Conservation (phyloP, 192 early-diverging fungal species). For the Pilaira anomala region DNA sequence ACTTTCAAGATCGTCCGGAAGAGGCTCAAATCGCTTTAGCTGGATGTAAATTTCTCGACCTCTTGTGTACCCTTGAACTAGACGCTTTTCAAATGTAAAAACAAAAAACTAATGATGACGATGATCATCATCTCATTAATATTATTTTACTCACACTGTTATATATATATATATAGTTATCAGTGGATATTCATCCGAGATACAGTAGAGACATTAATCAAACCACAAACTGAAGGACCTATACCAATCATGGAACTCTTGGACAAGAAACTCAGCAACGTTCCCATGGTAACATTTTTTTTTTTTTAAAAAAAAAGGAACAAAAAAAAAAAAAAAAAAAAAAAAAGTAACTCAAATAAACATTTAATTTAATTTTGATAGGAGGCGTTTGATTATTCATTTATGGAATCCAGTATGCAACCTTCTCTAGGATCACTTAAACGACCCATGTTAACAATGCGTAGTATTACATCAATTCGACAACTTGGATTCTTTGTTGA, state of each 20-base stretch:
- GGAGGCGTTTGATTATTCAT: constrained; percentile 2
- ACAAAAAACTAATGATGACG: too few relatives aligned
- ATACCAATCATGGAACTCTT: constrained; percentile 67
- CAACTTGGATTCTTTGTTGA: constrained; percentile 79
- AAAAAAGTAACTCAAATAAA: background rate
- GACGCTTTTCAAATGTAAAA: constrained; percentile 81
- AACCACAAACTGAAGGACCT: constrained; percentile 45
- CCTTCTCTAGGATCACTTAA: constrained; percentile 42
- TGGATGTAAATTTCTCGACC: constrained; percentile 86
- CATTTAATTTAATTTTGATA: background rate
- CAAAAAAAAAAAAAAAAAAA: background rate
- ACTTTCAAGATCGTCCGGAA: constrained; percentile 52
- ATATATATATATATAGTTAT: constrained; percentile 47
- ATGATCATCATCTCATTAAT: background rate
- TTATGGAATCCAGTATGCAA: background rate
- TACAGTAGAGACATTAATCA: constrained; percentile 65
- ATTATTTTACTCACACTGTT: background rate
- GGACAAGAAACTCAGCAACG: constrained; percentile 44
- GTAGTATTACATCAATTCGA: constrained; percentile 59
- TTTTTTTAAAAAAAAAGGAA: background rate
- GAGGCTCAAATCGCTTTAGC: constrained; percentile 72
- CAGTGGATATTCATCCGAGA: constrained; percentile 96
- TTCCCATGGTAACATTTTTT: constrained; percentile 5
- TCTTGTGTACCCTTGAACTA: constrained; percentile 75
- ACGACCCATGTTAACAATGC: constrained; percentile 74